Evolutionary conservation across 2,329 filamentous ascomycete genomes (phyloP).

Genomic region (Dothidotthia symphoricarpi): DNA sequence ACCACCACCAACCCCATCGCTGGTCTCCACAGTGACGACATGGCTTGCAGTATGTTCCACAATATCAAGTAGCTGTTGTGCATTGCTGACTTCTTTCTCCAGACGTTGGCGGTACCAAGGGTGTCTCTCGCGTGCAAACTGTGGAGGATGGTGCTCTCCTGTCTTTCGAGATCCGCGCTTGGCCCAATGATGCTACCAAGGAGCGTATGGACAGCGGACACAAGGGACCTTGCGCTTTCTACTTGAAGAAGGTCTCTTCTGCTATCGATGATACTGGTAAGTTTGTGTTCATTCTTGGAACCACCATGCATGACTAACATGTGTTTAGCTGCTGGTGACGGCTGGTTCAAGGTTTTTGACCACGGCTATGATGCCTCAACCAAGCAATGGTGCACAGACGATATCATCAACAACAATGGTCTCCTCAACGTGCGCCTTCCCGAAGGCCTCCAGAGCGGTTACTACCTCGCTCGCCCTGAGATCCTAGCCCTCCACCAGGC

Average conservation of each 20-base stretch:
- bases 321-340: slow-evolving; percentile 50
- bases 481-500: slow-evolving; percentile 67
- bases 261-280: slow-evolving; percentile 52
- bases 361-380: slow-evolving; percentile 60
- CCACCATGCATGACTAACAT: slow-evolving; percentile 6
- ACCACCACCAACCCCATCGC: slow-evolving; percentile 59
- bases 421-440: slow-evolving; percentile 64
- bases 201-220: slow-evolving; percentile 61
- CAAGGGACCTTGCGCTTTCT: slow-evolving; percentile 69
- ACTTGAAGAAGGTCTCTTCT: slow-evolving; percentile 67
- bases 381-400: slow-evolving; percentile 68
- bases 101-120: slow-evolving; percentile 52
- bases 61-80: too few relatives aligned
- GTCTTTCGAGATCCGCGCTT: slow-evolving; percentile 66
- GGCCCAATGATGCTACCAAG: slow-evolving; percentile 55
- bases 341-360: slow-evolving; percentile 79
- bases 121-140: slow-evolving; percentile 50
- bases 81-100: slow-evolving; percentile 11
- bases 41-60: slow-evolving; percentile 65
- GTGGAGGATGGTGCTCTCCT: slow-evolving; percentile 55
- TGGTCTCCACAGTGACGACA: slow-evolving; percentile 58
- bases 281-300: not conserved
- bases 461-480: slow-evolving; percentile 72
- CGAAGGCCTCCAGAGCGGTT: slow-evolving; percentile 59
- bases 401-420: slow-evolving; percentile 63